Base-by-base conservation (phyloP, 768 basidiomycete species). In the Pleurotus citrinopileatus region DNA sequence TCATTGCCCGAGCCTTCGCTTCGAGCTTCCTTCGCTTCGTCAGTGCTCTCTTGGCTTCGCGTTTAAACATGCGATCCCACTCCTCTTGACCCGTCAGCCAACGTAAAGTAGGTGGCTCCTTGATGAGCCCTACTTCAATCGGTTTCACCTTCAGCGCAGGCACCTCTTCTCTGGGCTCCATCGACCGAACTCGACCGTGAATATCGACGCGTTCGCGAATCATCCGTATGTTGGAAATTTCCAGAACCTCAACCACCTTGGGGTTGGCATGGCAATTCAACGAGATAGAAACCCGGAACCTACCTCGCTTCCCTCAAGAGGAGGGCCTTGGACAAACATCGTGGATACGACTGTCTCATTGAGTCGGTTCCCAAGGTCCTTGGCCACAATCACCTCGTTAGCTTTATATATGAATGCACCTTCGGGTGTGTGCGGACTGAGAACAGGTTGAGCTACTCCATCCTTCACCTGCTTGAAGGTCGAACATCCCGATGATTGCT, bases 201-300 rank as follows among this genome's bases (percentile, higher is more conserved):
- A 82, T 75, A 55, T 86, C 76, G 15, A 92, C 84, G 13, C 91
- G 78, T 64, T 93, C 89, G 6, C 91, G 80, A 58, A 91, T 80
- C 81, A 91, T 79, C 12, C 65, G 15, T 9, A 73, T 62, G 15
- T 34, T 34, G 9, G 32, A n/a, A n/a, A 34, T 34, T 10, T 34
- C 32, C 32, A 34, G n/a, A 3, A 34, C 32, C 32, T 34, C 32
- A 34, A 10, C 1, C 9, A 10, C n/a, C 9, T 9, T 34, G 3
- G 32, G 10, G 32, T 10, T 34, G n/a, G n/a, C 2, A 34, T 3
- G 32, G 3, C 3, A 3, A 7, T 34, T 34, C 32, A 34, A 26
- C n/a, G 26, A 9, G 13, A 20, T 15, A 20, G n/a, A n/a, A n/a
- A n/a, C n/a, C n/a, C n/a, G n/a, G n/a, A n/a, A n/a, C n/a, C n/a